Percentiles rank a stretch among this genome's conserved stretches.
phyloP scores from a whole-genome alignment of 371 early-diverging fungal species.

The Thermomucor indicae-seudaticae region DNA sequence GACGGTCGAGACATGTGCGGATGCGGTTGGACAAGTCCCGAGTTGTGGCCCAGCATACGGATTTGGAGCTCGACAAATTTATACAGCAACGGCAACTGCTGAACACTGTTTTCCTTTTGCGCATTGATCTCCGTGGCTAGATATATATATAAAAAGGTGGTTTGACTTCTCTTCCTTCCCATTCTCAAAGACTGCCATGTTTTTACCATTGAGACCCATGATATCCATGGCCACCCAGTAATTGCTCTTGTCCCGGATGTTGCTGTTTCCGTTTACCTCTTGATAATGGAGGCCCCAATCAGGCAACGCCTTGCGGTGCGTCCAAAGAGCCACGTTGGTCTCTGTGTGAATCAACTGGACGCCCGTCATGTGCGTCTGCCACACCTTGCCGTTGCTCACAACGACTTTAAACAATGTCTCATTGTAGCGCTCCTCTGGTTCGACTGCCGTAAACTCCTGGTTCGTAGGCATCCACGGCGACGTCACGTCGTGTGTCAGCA shows the following conservation, averaged over 20 bases:
- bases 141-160: not conserved
- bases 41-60: conserved; percentile 82
- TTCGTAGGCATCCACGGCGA: conserved; percentile 89
- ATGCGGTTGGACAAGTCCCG: conserved; percentile 77
- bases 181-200: conserved; percentile 17
- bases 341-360: conserved; percentile 62
- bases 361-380: conserved; percentile 51
- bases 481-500: conserved; percentile 94
- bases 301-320: conserved; percentile 66
- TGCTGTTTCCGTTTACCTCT: conserved; percentile 92
- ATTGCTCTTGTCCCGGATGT: conserved; percentile 54
- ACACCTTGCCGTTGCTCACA: conserved; percentile 32
- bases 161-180: conserved; percentile 48
- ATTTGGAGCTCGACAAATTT: conserved; percentile 85
- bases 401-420: conserved; percentile 59
- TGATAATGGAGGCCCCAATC: conserved; percentile 91
- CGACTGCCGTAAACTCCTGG: conserved; percentile 81
- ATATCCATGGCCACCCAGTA: conserved; percentile 72
- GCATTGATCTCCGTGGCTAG: conserved; percentile 17
- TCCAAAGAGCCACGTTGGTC: conserved; percentile 70
- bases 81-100: conserved; percentile 52
- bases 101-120: conserved; percentile 17
- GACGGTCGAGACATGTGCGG: conserved; percentile 77
- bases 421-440: conserved; percentile 38
- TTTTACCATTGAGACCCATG: conserved; percentile 56